Evolutionary conservation across 148 eudicot species (phyloP).

Genomic region (Nepenthes mirabilis): DNA sequence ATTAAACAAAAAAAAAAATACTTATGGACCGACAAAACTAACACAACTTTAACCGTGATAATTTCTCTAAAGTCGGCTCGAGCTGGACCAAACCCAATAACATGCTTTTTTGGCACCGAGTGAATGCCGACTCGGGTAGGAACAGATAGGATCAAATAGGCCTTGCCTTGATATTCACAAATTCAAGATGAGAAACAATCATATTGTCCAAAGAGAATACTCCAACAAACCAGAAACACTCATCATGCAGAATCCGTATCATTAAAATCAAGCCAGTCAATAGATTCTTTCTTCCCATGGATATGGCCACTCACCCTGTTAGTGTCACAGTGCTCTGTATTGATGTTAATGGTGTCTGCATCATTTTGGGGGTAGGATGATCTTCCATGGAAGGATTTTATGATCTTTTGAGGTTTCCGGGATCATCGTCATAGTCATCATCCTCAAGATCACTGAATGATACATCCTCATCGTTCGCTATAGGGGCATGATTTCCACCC

Average conservation of each 20-base stretch:
- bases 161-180: conserved; percentile 5
- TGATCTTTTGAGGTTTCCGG: conserved; percentile 30
- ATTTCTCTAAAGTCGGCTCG: too few species aligned
- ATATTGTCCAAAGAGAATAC: background rate
- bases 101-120: too few species aligned
- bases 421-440: conserved; percentile 40
- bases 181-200: background rate
- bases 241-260: conserved; percentile 38
- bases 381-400: conserved; percentile 25
- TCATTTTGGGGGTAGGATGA: conserved; percentile 19
- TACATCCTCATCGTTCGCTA: conserved; percentile 64
- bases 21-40: too few species aligned
- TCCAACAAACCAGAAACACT: background rate
- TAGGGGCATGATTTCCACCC: conserved; percentile 23
- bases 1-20: too few species aligned
- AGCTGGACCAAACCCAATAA: too few species aligned
- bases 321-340: conserved; percentile 12
- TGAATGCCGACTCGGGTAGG: background rate
- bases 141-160: background rate
- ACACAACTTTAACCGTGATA: too few species aligned
- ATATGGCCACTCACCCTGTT: conserved; percentile 25
- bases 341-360: conserved; percentile 1
- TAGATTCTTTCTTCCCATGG: conserved; percentile 22
- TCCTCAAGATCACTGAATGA: conserved; percentile 98
- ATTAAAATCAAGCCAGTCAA: conserved; percentile 52